Evolutionary conservation across 305 asterid genomes (phyloP).

Genomic region (Euphrasia arctica): DNA sequence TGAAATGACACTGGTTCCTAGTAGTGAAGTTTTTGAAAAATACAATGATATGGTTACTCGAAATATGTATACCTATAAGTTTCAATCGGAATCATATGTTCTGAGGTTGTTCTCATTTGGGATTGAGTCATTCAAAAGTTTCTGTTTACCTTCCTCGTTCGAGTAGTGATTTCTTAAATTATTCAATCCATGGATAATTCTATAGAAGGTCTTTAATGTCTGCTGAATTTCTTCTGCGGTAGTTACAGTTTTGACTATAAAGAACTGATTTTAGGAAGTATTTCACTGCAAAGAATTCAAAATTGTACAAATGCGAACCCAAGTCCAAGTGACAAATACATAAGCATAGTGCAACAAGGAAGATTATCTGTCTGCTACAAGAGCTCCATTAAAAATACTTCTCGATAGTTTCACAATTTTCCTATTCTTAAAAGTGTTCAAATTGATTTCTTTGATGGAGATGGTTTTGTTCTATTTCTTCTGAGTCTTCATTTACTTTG

Average conservation of each 20-base stretch:
- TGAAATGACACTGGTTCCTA: neutral
- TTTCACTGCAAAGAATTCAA: constrained; percentile 4
- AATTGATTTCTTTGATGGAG: constrained; percentile 9
- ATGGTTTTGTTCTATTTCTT: constrained; percentile 16
- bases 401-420: neutral
- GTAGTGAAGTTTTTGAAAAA: neutral
- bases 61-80: neutral
- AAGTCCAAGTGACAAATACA: constrained; percentile 11
- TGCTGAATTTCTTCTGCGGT: constrained; percentile 6
- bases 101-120: neutral
- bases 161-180: neutral
- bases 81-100: constrained; percentile 1
- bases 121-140: constrained; percentile 7
- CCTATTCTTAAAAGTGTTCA: constrained; percentile 10
- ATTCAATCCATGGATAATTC: constrained; percentile 10
- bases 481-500: constrained; percentile 2
- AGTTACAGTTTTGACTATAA: constrained; percentile 11
- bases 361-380: constrained; percentile 7
- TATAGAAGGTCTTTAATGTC: constrained; percentile 1
- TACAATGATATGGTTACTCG: neutral
- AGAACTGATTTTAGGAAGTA: constrained; percentile 4
- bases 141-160: neutral
- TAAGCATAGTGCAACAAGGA: constrained; percentile 4
- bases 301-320: constrained; percentile 13
- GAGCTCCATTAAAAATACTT: constrained; percentile 12